These are phyloP conservation scores for Tricholoma saponaceum DNA, from an alignment of 768 basidiomycete species.

Conservation along the genomic window DNA sequence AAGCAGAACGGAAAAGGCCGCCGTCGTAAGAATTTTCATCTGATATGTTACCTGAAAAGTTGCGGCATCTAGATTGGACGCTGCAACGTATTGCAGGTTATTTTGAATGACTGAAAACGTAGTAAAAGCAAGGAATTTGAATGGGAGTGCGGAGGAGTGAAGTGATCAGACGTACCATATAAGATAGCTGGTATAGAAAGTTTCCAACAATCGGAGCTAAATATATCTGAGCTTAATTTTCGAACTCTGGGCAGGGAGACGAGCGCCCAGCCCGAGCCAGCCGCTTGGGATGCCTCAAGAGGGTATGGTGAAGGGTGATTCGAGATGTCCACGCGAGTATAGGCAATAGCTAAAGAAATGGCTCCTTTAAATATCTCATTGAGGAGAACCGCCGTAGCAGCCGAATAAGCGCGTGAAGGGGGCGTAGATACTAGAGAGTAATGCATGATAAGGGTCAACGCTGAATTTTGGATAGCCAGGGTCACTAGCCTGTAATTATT, in stretches of 20 bases:
- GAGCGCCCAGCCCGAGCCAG: conserved; percentile 7
- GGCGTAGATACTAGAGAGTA: conserved; percentile 85
- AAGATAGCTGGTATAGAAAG: conserved; percentile 94
- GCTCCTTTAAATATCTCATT: conserved; percentile 91
- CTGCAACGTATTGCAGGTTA: conserved; percentile 93
- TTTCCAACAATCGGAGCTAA: conserved; percentile 95
- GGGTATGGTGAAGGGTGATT: conserved; percentile 8
- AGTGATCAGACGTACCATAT: conserved; percentile 49
- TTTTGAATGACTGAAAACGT: conserved; percentile 84
- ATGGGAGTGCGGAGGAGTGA: not conserved
- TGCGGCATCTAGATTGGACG: conserved; percentile 89
- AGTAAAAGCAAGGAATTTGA: not conserved
- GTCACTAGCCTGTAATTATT: conserved; percentile 55
- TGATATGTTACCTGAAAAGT: conserved; percentile 97
- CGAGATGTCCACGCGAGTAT: conserved; percentile 47
- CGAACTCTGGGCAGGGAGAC: conserved; percentile 32
- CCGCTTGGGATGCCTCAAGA: conserved; percentile 26
- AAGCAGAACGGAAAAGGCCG: conserved; percentile 80
- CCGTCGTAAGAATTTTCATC: conserved; percentile 96
- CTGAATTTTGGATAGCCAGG: conserved; percentile 90
- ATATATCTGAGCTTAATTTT: conserved; percentile 63
- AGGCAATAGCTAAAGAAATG: conserved; percentile 87
- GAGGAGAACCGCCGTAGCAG: conserved; percentile 91
- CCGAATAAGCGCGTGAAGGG: conserved; percentile 76
- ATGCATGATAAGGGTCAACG: conserved; percentile 92